Evolutionary conservation across 306 rosid species (phyloP).

Genomic region (Psophocarpus tetragonolobus): DNA sequence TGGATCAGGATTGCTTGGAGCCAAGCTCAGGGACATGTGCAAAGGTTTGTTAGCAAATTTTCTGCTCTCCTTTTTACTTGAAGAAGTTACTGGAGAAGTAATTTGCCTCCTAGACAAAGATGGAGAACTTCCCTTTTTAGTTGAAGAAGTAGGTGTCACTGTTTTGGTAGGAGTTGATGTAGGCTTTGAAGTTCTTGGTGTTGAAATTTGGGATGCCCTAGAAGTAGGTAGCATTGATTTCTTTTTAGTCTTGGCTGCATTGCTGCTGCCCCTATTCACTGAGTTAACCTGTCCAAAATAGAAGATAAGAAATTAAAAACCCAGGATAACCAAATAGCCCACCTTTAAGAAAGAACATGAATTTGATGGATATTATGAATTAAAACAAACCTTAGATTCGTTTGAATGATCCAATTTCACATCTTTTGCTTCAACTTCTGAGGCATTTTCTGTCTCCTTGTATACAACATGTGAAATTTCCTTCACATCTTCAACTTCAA

Average conservation of each 20-base stretch:
- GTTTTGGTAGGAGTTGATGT: conserved; percentile 38
- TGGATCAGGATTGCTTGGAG: conserved; percentile 52
- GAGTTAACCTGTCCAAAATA: conserved; percentile 54
- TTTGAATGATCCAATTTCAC: conserved; percentile 45
- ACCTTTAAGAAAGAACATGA: conserved; percentile 25
- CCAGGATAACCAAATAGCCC: conserved; percentile 10
- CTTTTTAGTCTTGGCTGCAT: conserved; percentile 58
- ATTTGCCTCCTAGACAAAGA: conserved; percentile 52
- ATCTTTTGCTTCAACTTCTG: conserved; percentile 50
- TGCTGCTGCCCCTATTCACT: conserved; percentile 48
- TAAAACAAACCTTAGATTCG: conserved; percentile 59
- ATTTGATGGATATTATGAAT: conserved; percentile 18
- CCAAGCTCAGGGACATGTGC: conserved; percentile 70
- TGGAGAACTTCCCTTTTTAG: conserved; percentile 47
- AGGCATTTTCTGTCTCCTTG: conserved; percentile 42
- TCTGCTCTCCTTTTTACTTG: conserved; percentile 52
- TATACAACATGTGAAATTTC: conserved; percentile 47
- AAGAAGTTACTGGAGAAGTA: conserved; percentile 46
- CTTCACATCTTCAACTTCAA: conserved; percentile 47
- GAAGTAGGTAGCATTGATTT: conserved; percentile 46
- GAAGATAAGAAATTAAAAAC: conserved; percentile 25
- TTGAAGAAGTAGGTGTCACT: conserved; percentile 46
- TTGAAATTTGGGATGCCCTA: conserved; percentile 55
- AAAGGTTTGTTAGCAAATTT: conserved; percentile 58
- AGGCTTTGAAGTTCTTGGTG: conserved; percentile 62